Conservation (phyloP, 345 rosid genomes). For the Camelina hispida region DNA sequence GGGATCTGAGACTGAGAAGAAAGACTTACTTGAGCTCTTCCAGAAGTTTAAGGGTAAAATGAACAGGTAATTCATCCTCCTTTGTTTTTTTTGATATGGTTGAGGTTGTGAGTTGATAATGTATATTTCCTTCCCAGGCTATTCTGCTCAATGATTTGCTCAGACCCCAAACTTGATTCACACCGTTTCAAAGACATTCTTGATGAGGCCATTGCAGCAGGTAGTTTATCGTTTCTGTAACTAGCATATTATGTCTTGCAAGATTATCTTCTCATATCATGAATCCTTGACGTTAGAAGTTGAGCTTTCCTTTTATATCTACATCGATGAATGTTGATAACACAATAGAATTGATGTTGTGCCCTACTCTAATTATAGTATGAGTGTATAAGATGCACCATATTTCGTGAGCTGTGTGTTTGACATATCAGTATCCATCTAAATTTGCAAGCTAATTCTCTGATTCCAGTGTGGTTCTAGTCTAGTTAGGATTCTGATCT, state of each 20-base stretch:
- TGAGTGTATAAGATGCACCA: conserved; percentile 1
- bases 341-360: neutral
- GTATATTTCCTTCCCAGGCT: conserved; percentile 50
- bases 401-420: neutral
- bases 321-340: conserved; percentile 10
- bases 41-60: conserved; percentile 67
- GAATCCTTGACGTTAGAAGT: neutral
- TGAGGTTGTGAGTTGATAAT: neutral
- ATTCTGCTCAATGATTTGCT: conserved; percentile 91
- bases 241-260: neutral
- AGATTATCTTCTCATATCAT: neutral
- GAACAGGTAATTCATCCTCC: conserved; percentile 60
- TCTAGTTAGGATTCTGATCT: neutral
- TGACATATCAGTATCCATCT: neutral
- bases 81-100: neutral
- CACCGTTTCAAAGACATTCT: conserved; percentile 83
- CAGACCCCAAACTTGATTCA: conserved; percentile 84
- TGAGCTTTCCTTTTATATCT: neutral
- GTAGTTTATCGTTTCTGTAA: conserved; percentile 41
- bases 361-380: neutral
- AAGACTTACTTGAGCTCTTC: conserved; percentile 75
- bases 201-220: conserved; percentile 72
- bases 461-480: neutral
- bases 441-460: neutral
- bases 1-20: conserved; percentile 91